Conservation (phyloP, 2,329 filamentous ascomycete genomes). For the Xylariales sp. region DNA sequence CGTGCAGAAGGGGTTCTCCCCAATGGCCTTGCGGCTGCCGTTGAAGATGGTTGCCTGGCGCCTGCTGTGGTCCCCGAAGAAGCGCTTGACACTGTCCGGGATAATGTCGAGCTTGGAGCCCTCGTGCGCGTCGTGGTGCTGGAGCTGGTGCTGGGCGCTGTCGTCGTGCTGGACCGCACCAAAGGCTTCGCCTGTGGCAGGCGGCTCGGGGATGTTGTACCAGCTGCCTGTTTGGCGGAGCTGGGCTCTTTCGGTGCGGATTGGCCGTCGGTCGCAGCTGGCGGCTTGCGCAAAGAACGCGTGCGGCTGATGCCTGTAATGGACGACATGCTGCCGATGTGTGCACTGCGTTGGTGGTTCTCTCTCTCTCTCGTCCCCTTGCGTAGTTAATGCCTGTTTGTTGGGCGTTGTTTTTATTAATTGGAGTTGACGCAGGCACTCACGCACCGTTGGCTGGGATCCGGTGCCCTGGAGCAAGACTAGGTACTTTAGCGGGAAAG, state of each 20-base stretch:
- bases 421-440: too few relatives aligned
- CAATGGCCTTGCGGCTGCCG: conserved; percentile 15
- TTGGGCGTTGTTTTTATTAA: too few relatives aligned
- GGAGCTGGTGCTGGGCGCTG: conserved; percentile 8
- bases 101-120: background rate
- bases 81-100: conserved; percentile 4
- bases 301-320: conserved; percentile 35
- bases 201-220: conserved; percentile 43
- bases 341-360: too few relatives aligned
- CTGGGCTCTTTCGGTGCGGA: conserved; percentile 11
- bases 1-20: conserved; percentile 21
- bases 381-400: too few relatives aligned
- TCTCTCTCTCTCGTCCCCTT: too few relatives aligned
- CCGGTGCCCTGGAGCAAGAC: too few relatives aligned
- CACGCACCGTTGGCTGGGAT: too few relatives aligned
- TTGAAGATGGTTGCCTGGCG: conserved; percentile 4
- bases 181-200: conserved; percentile 41
- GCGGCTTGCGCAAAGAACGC: conserved; percentile 44
- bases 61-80: conserved; percentile 1
- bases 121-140: conserved; percentile 8
- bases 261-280: conserved; percentile 13
- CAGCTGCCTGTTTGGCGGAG: conserved; percentile 18
- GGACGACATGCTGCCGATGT: conserved; percentile 36
- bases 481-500: too few relatives aligned
- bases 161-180: conserved; percentile 26